Percentiles rank a stretch among this genome's conserved stretches.
phyloP scores from a whole-genome alignment of 2,329 filamentous ascomycete species.

The Penicillium sp. region DNA sequence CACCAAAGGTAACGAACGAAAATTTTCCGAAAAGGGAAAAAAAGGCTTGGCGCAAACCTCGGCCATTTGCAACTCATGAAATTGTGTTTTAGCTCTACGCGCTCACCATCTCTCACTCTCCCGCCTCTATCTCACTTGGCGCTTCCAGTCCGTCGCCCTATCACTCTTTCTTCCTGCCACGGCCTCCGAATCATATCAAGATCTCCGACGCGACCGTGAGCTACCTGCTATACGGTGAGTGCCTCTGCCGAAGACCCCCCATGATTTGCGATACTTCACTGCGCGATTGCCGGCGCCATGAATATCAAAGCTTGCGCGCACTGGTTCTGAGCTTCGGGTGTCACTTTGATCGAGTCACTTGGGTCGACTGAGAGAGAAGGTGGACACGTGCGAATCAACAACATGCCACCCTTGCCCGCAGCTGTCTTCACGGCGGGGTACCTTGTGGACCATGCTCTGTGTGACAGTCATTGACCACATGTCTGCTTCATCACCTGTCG shows the following conservation, averaged over 20 bases:
- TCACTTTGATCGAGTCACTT: background rate
- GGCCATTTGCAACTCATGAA: slow-evolving; percentile 15
- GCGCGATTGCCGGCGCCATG: slow-evolving; percentile 1
- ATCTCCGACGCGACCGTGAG: background rate
- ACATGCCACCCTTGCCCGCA: slow-evolving; percentile 1
- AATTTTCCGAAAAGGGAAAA: slow-evolving; percentile 21
- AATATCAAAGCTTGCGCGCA: background rate
- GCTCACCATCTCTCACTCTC: background rate
- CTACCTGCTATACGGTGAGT: slow-evolving; percentile 17
- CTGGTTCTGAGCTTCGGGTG: background rate
- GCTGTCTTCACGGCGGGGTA: background rate
- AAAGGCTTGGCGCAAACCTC: slow-evolving; percentile 27
- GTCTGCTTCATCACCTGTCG: background rate
- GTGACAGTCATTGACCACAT: background rate
- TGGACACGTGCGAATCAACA: slow-evolving; percentile 16
- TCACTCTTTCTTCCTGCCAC: background rate
- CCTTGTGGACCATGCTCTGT: background rate
- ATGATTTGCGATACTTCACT: background rate
- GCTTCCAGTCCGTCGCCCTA: slow-evolving; percentile 6
- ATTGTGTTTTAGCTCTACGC: background rate
- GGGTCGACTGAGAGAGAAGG: background rate
- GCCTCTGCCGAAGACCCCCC: slow-evolving; percentile 15
- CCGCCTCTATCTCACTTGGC: background rate
- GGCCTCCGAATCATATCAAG: background rate
- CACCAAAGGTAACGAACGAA: background rate